Percentiles rank a stretch among this genome's conserved stretches.
These are phyloP conservation scores for Globisporangium camurandrum DNA, from an alignment of 352 stramenopile genomes.

Conservation along the genomic window DNA sequence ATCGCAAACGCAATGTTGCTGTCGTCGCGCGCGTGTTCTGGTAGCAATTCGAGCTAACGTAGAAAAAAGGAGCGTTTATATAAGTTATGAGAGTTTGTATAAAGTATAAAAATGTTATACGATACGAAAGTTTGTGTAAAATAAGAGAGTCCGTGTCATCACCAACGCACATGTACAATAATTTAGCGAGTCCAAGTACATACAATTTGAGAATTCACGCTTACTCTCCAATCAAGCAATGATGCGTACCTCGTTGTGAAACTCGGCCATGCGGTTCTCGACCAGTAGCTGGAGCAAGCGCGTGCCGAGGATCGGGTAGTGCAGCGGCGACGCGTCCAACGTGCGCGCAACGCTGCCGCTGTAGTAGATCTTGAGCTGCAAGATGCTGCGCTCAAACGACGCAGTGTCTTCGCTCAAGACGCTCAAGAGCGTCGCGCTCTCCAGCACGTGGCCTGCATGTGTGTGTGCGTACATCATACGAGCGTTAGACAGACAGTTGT, in stretches of 20 bases:
- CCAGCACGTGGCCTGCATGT: slow-evolving; percentile 66
- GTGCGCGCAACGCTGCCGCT: slow-evolving; percentile 22
- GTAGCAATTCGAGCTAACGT: slow-evolving; percentile 73
- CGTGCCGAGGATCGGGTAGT: slow-evolving; percentile 84
- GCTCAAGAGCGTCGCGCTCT: slow-evolving; percentile 86
- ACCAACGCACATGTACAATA: too few species aligned
- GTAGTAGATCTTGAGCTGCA: slow-evolving; percentile 88
- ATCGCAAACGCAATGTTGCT: slow-evolving; percentile 86
- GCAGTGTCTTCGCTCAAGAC: slow-evolving; percentile 80
- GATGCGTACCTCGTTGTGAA: slow-evolving; percentile 79
- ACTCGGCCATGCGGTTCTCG: slow-evolving; percentile 90
- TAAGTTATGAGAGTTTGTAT: neutral
- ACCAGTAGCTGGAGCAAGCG: slow-evolving; percentile 87
- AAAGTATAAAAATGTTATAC: neutral
- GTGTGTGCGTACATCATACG: neutral
- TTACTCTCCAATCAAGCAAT: neutral
- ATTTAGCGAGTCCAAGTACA: too few species aligned
- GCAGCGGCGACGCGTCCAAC: slow-evolving; percentile 60
- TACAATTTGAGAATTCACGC: too few species aligned
- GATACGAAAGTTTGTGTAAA: neutral
- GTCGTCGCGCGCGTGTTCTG: slow-evolving; percentile 71
- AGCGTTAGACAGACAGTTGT: neutral
- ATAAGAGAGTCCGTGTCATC: too few species aligned
- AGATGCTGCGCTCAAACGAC: slow-evolving; percentile 83
- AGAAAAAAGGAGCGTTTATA: neutral